Percentiles rank a stretch among this genome's conserved stretches.
These are phyloP conservation scores for Ricinus communis DNA, from an alignment of 345 rosid genomes.

Conservation along the genomic window DNA sequence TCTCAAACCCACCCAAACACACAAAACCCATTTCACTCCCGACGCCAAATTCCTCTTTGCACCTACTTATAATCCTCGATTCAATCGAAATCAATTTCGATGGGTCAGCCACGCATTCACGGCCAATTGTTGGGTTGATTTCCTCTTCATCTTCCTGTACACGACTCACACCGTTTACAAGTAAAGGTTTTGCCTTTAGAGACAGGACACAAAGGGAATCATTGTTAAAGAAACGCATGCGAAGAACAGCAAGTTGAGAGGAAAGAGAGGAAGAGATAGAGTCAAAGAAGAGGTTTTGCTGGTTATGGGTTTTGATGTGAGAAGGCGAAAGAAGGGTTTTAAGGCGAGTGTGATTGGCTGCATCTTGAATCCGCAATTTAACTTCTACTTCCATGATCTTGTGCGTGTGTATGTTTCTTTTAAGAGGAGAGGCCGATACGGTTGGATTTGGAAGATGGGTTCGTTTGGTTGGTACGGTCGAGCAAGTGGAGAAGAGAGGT, in stretches of 20 bases:
- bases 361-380: slow-evolving; percentile 60
- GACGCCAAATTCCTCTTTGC: slow-evolving; percentile 65
- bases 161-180: slow-evolving; percentile 70
- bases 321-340: slow-evolving; percentile 52
- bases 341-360: slow-evolving; percentile 45
- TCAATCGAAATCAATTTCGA: slow-evolving; percentile 37
- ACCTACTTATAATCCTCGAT: slow-evolving; percentile 65
- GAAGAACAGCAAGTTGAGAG: slow-evolving; percentile 55
- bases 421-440: slow-evolving; percentile 64
- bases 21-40: slow-evolving; percentile 45
- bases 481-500: slow-evolving; percentile 56
- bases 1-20: slow-evolving; percentile 85
- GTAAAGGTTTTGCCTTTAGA: slow-evolving; percentile 62
- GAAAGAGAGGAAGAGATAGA: slow-evolving; percentile 52
- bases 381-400: slow-evolving; percentile 75
- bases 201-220: slow-evolving; percentile 54
- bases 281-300: slow-evolving; percentile 73
- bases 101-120: slow-evolving; percentile 52
- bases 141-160: slow-evolving; percentile 93
- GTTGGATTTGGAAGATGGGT: slow-evolving; percentile 54
- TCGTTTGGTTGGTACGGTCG: slow-evolving; percentile 47
- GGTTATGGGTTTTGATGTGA: slow-evolving; percentile 58
- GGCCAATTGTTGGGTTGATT: slow-evolving; percentile 37
- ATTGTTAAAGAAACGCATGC: slow-evolving; percentile 57
- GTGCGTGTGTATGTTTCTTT: background rate